Evolutionary conservation across 805 yeast species (phyloP), one percentile per base, ranked within the genome.

Genomic region (Saturnispora serradocipensis): DNA sequence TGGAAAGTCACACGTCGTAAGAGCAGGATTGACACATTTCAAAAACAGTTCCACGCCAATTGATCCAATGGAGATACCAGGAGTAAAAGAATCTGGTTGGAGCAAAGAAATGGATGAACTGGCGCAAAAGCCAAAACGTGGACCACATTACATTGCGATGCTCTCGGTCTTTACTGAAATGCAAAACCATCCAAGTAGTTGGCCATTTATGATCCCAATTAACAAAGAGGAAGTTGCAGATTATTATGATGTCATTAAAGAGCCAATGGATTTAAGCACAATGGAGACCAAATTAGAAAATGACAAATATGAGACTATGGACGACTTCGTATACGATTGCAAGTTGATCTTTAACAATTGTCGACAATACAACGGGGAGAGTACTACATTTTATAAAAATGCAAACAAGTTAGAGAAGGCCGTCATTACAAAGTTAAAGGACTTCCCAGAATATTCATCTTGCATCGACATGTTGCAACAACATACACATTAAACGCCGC

Each of bases 191-290:
- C 95, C 98, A 0, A 87, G 96, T 4, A 91, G 97, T 27, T 93
- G 99, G 99, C 99, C 99, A 38, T 93, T 93, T 68, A 80, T 89
- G 45, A 85, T 82, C 51, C 96, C 99, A 2, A 99, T 93, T 13
- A 88, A 86, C 65, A 82, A 79, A 63, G 95, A 88, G 40, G 99
- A 93, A 64, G 99, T 93, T 10, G 88, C 95, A 1, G 99, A 93
- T 68, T 93, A 93, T 64, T 93, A 91, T 67, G 95, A 88, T 58
- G 93, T 93, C 28, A 91, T 93, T 57, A 89, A 89, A 63, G 97
- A 93, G 65, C 99, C 99, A 6, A 93, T 93, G 99, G 99, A 93
- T 65, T 72, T 93, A 51, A 82, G 93, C 43, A 89, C 97, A 0
- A 93, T 93, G 96, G 98, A 93, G 63, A 83, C 78, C 62, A 88